A percentile compares a stretch with the other conserved stretches of the same genome.
Conservation (phyloP, 371 early-diverging fungal genomes). For the Mortierella sp. region DNA sequence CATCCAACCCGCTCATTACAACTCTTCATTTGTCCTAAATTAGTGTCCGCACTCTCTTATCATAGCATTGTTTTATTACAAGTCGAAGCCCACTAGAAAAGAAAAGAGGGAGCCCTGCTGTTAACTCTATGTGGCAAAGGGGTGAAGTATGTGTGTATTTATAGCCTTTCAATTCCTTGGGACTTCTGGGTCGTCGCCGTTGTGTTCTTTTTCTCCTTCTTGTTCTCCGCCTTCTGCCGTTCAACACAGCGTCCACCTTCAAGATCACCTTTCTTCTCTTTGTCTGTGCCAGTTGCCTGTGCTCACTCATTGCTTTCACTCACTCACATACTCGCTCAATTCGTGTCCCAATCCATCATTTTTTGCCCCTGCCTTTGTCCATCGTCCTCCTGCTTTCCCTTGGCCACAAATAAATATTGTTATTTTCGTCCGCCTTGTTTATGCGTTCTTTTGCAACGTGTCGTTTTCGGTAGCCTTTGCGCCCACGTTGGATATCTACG, state of each 20-base stretch:
- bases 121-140: constrained; percentile 7
- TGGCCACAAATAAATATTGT: neutral
- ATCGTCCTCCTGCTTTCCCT: neutral
- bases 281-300: neutral
- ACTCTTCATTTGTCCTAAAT: neutral
- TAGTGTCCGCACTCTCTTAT: constrained; percentile 5
- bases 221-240: constrained; percentile 5
- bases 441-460: neutral
- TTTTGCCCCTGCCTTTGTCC: neutral
- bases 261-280: neutral
- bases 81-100: neutral
- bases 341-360: neutral
- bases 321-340: too few species aligned
- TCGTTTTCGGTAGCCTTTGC: neutral
- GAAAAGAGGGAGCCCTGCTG: constrained; percentile 2
- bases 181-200: neutral
- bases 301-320: neutral
- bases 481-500: neutral
- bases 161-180: neutral
- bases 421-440: neutral
- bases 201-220: neutral
- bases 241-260: neutral
- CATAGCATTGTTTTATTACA: neutral
- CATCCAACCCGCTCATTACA: constrained; percentile 9
- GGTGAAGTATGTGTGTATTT: neutral